Base-by-base conservation (phyloP, 495 filamentous ascomycete genomes). In the Aspergillus avenaceus region DNA sequence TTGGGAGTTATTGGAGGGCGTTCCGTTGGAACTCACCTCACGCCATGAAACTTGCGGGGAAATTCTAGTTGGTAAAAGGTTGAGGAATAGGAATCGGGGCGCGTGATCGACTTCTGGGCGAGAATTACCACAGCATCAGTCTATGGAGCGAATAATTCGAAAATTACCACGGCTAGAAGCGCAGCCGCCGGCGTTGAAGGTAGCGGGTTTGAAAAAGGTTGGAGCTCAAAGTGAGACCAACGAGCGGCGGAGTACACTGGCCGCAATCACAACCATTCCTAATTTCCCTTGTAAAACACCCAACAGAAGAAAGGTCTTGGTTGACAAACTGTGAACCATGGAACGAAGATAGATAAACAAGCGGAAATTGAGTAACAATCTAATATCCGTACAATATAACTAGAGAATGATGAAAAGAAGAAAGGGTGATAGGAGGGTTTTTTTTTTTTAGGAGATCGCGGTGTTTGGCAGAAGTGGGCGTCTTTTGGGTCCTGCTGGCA, bases 151-250 rank as follows among this genome's bases (percentile, higher is more conserved):
- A 47, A 44, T 16, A 12, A 43, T 31, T 21, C 45, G 31, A 38
- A 45, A 22, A 48, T 11, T 31, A 36, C 41, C 19, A 28, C 13
- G 26, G 37, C 23, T 23, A 28, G 40, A 19, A 32, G 49, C 36
- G 57, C 38, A 56, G 41, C 27, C 49, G 52, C 47, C 54, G 36
- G 61, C 41, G 56, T 53, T 34, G 43, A 52, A 41, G 47, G 36
- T 44, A 47, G 51, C 29, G 52, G 55, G 45, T 46, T 54, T 49
- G 49, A 31, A 54, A 53, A 54, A 43, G 43, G 58, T 56, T 55
- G 60, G 36, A 63, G 53, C 56, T 61, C 55, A 61, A 53, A 56
- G 57, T 61, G 60, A 66, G 60, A 66, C 60, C 55, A 65, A 62
- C 54, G 62, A 56, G 60, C 57, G 59, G 62, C 59, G 62, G 57